A percentile compares a stretch with the other conserved stretches of the same genome.
These are phyloP conservation scores for Ceratobasidium sp. DNA, from an alignment of 1,284 basidiomycete genomes.

Conservation along the genomic window DNA sequence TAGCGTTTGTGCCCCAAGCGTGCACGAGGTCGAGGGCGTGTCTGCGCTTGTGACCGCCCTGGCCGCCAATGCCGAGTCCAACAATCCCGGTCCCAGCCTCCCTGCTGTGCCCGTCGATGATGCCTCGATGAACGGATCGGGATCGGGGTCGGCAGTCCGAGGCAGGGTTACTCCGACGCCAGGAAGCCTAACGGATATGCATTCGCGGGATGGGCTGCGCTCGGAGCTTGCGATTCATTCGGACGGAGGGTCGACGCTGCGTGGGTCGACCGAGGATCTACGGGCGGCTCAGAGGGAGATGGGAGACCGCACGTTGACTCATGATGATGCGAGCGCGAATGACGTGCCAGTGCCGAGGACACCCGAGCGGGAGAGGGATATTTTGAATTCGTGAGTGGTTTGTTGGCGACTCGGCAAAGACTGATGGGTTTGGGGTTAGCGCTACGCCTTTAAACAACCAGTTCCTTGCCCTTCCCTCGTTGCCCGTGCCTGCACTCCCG, in stretches of 20 bases:
- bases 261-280: constrained; percentile 46
- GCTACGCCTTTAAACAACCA: constrained; percentile 49
- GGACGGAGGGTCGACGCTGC: constrained; percentile 40
- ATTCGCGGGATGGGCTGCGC: constrained; percentile 5
- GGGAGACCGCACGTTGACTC: neutral
- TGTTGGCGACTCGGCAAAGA: neutral
- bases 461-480: constrained; percentile 40
- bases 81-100: constrained; percentile 11
- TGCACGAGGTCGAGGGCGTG: constrained; percentile 13
- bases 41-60: neutral
- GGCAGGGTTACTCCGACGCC: neutral
- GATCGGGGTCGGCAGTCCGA: constrained; percentile 7
- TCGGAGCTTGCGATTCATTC: constrained; percentile 27
- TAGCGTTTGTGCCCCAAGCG: constrained; percentile 24
- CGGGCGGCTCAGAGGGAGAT: constrained; percentile 24
- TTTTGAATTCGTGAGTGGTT: constrained; percentile 33
- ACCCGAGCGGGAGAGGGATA: constrained; percentile 38
- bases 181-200: neutral
- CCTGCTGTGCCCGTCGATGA: constrained; percentile 13
- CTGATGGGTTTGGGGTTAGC: constrained; percentile 16
- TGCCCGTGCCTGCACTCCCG: constrained; percentile 3
- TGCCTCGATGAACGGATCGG: neutral
- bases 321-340: constrained; percentile 7
- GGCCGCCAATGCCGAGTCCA: neutral
- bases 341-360: constrained; percentile 10